phyloP scores from a whole-genome alignment of 1,284 basidiomycete species.

The Cutaneotrichosporon cutaneum region DNA sequence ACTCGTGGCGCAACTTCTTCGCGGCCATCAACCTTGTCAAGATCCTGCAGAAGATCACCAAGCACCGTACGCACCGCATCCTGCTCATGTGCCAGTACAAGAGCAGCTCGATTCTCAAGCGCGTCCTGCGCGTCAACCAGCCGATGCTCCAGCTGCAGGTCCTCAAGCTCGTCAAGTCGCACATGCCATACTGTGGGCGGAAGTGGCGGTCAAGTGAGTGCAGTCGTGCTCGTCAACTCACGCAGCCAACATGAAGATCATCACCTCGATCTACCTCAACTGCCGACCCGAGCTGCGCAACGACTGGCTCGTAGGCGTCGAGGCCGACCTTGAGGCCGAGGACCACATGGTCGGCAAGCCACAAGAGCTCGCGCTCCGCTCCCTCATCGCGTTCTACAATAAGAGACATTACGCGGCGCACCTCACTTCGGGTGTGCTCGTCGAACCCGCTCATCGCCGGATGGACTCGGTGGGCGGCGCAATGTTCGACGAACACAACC shows the following conservation, averaged over 20 bases:
- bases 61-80: slow-evolving; percentile 89
- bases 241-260: slow-evolving; percentile 97
- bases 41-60: slow-evolving; percentile 96
- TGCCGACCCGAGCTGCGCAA: slow-evolving; percentile 94
- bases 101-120: slow-evolving; percentile 93
- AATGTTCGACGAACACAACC: slow-evolving; percentile 25
- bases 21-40: slow-evolving; percentile 97
- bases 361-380: slow-evolving; percentile 93
- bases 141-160: slow-evolving; percentile 92
- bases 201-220: slow-evolving; percentile 93
- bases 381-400: slow-evolving; percentile 84
- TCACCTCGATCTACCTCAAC: slow-evolving; percentile 96
- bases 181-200: slow-evolving; percentile 95
- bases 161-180: slow-evolving; percentile 97
- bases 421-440: slow-evolving; percentile 10
- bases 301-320: slow-evolving; percentile 93
- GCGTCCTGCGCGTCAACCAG: slow-evolving; percentile 89
- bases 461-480: slow-evolving; percentile 27
- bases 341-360: slow-evolving; percentile 61
- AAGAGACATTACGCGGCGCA: slow-evolving; percentile 44
- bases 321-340: slow-evolving; percentile 84
- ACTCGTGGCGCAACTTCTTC: slow-evolving; percentile 98
- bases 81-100: slow-evolving; percentile 98
- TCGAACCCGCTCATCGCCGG: slow-evolving; percentile 23
- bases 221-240: not conserved